Evolutionary conservation across 768 basidiomycete species (phyloP).

Genomic region (Amanita phalloides): DNA sequence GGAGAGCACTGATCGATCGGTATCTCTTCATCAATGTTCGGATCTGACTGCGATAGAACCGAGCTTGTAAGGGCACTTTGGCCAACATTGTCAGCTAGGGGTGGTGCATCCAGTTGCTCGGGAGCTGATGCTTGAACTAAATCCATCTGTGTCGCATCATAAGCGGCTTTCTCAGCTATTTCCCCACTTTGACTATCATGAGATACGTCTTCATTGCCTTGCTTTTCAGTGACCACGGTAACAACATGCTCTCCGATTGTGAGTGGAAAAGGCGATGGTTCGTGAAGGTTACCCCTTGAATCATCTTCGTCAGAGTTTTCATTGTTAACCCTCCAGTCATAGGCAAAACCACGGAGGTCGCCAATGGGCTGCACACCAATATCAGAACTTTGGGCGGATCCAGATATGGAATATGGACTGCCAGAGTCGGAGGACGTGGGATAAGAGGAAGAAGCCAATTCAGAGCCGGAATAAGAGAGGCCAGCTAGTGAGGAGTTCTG

Average conservation of each 20-base stretch:
- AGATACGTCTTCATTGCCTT: not conserved
- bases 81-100: not conserved
- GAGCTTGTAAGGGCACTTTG: not conserved
- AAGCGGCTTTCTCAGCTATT: not conserved
- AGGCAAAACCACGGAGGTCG: slow-evolving; percentile 1
- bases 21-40: not conserved
- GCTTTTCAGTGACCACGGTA: not conserved
- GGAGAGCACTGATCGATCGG: not conserved
- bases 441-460: not conserved
- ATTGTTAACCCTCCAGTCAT: slow-evolving; percentile 2
- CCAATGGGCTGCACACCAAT: not conserved
- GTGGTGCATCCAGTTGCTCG: not conserved
- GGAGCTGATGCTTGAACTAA: not conserved
- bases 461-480: slow-evolving; percentile 1
- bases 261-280: not conserved
- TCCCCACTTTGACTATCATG: not conserved
- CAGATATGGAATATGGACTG: not conserved
- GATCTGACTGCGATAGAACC: not conserved
- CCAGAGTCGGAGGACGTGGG: not conserved
- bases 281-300: not conserved
- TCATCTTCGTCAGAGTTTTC: not conserved
- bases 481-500: not conserved
- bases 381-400: not conserved
- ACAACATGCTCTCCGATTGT: too few species aligned
- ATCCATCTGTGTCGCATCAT: not conserved